Conservation (phyloP, 2,329 filamentous ascomycete genomes). For the Hysterium pulicare region DNA sequence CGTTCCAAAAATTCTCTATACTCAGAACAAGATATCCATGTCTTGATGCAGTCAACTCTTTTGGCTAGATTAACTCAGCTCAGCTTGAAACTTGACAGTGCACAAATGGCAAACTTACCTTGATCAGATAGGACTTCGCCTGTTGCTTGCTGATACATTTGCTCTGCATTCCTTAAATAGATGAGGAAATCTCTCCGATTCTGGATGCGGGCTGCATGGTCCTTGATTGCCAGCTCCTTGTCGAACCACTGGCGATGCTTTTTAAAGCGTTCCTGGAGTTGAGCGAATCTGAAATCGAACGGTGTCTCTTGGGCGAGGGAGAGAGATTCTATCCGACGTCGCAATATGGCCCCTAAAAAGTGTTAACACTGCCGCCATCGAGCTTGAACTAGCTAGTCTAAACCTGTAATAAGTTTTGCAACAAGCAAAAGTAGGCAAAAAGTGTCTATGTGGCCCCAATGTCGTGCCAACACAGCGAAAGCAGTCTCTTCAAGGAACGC, state of each 20-base stretch:
- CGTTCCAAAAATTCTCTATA: slow-evolving; percentile 10
- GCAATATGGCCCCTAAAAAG: slow-evolving; percentile 18
- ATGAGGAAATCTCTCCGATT: slow-evolving; percentile 19
- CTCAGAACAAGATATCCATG: slow-evolving; percentile 20
- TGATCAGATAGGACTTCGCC: slow-evolving; percentile 21
- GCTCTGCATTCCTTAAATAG: slow-evolving; percentile 15
- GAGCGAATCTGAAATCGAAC: slow-evolving; percentile 28
- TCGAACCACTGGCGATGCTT: slow-evolving; percentile 26
- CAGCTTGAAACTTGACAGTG: neutral
- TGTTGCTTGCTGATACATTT: slow-evolving; percentile 9
- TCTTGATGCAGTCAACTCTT: slow-evolving; percentile 23
- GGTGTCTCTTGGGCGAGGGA: slow-evolving; percentile 21
- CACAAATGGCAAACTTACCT: slow-evolving; percentile 8
- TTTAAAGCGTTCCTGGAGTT: slow-evolving; percentile 19
- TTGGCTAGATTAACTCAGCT: slow-evolving; percentile 11
- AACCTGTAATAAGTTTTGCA: too few species aligned
- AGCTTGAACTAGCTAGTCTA: too few species aligned
- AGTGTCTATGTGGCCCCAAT: too few species aligned
- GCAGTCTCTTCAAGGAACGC: too few species aligned
- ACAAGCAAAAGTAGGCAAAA: too few species aligned
- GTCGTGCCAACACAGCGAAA: too few species aligned
- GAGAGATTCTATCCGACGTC: slow-evolving; percentile 12
- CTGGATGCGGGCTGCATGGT: slow-evolving; percentile 16
- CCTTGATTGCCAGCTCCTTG: slow-evolving; percentile 13
- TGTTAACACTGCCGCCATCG: slow-evolving; percentile 20